Evolutionary conservation across 331 rosid genomes (phyloP).

Genomic region (Stylosanthes scabra): DNA sequence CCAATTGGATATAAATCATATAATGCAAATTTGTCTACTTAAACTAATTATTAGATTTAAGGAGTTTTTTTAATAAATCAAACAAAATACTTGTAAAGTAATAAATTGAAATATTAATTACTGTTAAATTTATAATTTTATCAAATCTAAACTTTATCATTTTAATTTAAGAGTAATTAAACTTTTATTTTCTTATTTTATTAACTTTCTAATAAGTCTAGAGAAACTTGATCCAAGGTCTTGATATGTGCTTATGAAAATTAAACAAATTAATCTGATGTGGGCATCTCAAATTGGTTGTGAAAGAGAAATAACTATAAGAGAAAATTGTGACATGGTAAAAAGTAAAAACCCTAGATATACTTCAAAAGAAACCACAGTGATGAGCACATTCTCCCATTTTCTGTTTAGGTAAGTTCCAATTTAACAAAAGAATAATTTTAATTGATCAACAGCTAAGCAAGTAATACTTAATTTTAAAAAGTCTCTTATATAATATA

Average conservation of each 20-base stretch:
- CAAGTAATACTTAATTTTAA: no score
- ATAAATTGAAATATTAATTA: not conserved
- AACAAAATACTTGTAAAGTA: not conserved
- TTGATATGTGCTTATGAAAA: not conserved
- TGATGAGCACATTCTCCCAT: not conserved
- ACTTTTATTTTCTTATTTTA: not conserved
- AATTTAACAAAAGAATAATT: not conserved
- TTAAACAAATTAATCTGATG: not conserved
- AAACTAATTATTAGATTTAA: not conserved
- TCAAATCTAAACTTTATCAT: no score
- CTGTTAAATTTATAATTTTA: not conserved
- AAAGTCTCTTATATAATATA: no score
- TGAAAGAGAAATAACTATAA: not conserved
- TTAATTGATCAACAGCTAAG: no score
- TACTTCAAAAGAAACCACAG: not conserved
- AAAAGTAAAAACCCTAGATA: not conserved
- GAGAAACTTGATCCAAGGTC: not conserved
- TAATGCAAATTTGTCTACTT: constrained; percentile 10
- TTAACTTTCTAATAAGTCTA: not conserved
- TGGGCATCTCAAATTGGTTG: not conserved
- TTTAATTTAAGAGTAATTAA: no score
- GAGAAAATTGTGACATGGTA: not conserved
- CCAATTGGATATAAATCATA: constrained; percentile 8
- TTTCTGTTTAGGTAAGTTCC: not conserved
- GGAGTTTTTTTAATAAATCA: not conserved